Conservation (phyloP, 805 yeast species). For the Saturnispora dispora region DNA sequence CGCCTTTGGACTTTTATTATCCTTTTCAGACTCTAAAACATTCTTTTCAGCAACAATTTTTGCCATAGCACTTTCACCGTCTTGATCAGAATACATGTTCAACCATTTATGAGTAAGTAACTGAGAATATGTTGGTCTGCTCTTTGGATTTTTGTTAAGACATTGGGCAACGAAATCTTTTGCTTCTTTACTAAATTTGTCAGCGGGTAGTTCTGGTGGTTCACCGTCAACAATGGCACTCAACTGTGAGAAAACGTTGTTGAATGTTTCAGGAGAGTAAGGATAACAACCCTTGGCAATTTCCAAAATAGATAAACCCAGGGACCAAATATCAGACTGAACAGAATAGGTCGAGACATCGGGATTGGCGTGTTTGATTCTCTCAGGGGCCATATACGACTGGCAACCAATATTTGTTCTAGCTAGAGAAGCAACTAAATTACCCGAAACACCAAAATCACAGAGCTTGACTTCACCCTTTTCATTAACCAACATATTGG, state of each 20-base stretch:
- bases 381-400: constrained; percentile 97
- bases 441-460: constrained; percentile 95
- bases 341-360: constrained; percentile 80
- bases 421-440: constrained; percentile 88
- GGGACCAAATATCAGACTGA: constrained; percentile 92
- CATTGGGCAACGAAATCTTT: constrained; percentile 71
- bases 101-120: constrained; percentile 84
- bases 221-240: constrained; percentile 96
- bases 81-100: constrained; percentile 35
- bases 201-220: constrained; percentile 68
- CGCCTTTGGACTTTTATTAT: background rate
- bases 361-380: constrained; percentile 68
- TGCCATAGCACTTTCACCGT: constrained; percentile 22
- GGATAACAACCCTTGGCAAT: constrained; percentile 89
- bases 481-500: constrained; percentile 73
- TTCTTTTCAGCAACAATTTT: constrained; percentile 24
- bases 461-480: constrained; percentile 83
- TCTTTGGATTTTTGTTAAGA: constrained; percentile 69
- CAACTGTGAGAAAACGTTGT: constrained; percentile 82
- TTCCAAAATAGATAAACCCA: constrained; percentile 80
- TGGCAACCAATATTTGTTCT: constrained; percentile 96
- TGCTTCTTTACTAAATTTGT: constrained; percentile 62
- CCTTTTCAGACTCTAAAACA: constrained; percentile 18
- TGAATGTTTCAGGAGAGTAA: constrained; percentile 91
- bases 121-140: constrained; percentile 72